Evolutionary conservation across 2,329 filamentous ascomycete genomes (phyloP).

Genomic region (Alternaria tenuissima): DNA sequence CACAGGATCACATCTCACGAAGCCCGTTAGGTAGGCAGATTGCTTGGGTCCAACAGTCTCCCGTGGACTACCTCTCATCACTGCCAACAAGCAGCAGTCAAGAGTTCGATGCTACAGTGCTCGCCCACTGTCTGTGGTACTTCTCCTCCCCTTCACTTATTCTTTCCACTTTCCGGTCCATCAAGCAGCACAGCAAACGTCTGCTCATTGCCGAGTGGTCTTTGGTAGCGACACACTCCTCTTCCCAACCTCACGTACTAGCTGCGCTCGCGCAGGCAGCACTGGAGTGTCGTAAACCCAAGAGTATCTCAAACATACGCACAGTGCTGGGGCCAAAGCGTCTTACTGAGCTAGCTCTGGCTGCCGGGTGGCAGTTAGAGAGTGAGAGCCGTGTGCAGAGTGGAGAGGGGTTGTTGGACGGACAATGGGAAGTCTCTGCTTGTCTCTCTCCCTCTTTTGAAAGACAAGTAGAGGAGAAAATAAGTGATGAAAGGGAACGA

Average conservation of each 20-base stretch:
- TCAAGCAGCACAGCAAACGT: slow-evolving; percentile 45
- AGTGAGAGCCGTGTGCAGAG: slow-evolving; percentile 50
- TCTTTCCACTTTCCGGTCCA: slow-evolving; percentile 47
- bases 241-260: slow-evolving; percentile 60
- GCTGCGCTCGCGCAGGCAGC: slow-evolving; percentile 58
- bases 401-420: slow-evolving; percentile 54
- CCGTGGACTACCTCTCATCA: slow-evolving; percentile 36
- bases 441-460: slow-evolving; percentile 25
- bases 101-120: slow-evolving; percentile 58
- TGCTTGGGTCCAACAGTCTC: slow-evolving; percentile 54
- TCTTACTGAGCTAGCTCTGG: slow-evolving; percentile 50
- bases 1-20: slow-evolving; percentile 56
- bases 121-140: slow-evolving; percentile 65
- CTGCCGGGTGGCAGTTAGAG: slow-evolving; percentile 51
- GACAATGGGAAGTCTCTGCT: slow-evolving; percentile 50
- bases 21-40: slow-evolving; percentile 55
- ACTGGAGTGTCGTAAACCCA: slow-evolving; percentile 54
- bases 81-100: slow-evolving; percentile 13
- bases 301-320: slow-evolving; percentile 58
- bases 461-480: slow-evolving; percentile 22
- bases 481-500: slow-evolving; percentile 25
- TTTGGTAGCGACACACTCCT: slow-evolving; percentile 50
- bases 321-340: slow-evolving; percentile 55
- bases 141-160: slow-evolving; percentile 55
- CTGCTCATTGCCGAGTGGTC: slow-evolving; percentile 60